phyloP scores from a whole-genome alignment of 164 flowering plant species.

The Tetrastigma voinierianum region DNA sequence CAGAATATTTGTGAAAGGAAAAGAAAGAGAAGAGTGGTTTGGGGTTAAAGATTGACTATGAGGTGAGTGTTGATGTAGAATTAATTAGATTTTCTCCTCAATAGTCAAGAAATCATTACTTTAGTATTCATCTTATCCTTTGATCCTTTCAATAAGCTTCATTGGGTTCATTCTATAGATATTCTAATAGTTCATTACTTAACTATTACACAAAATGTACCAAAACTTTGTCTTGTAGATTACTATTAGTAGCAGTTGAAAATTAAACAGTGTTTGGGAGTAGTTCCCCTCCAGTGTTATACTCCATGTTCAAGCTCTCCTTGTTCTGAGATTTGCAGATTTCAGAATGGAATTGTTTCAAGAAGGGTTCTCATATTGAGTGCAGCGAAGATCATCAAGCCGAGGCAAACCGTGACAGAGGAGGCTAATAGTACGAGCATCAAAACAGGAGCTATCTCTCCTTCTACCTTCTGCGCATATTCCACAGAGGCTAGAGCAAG shows the following conservation, averaged over 20 bases:
- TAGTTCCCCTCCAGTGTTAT: too few species aligned
- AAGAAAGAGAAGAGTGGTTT: not conserved
- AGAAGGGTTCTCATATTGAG: conserved; percentile 15
- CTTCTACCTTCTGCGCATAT: conserved; percentile 26
- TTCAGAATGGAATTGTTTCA: conserved; percentile 7
- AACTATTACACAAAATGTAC: too few species aligned
- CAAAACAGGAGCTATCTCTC: conserved; percentile 5
- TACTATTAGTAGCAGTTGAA: too few species aligned
- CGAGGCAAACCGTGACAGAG: conserved; percentile 19
- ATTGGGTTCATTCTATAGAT: too few species aligned
- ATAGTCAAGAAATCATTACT: not conserved
- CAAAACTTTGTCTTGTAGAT: too few species aligned
- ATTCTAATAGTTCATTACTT: too few species aligned
- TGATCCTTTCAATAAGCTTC: too few species aligned
- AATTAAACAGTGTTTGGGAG: too few species aligned
- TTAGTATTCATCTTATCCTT: not conserved
- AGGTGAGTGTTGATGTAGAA: not conserved
- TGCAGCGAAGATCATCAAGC: conserved; percentile 31
- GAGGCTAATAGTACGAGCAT: conserved; percentile 23
- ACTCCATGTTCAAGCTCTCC: not conserved
- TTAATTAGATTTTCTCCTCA: conserved; percentile 6
- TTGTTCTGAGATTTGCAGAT: not conserved
- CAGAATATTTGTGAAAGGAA: not conserved
- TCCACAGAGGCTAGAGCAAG: conserved; percentile 23
- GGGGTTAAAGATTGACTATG: not conserved